Percentiles rank a stretch among this genome's conserved stretches.
phyloP scores from a whole-genome alignment of 352 stramenopile genomes.

The Thraustochytrium striatum region DNA sequence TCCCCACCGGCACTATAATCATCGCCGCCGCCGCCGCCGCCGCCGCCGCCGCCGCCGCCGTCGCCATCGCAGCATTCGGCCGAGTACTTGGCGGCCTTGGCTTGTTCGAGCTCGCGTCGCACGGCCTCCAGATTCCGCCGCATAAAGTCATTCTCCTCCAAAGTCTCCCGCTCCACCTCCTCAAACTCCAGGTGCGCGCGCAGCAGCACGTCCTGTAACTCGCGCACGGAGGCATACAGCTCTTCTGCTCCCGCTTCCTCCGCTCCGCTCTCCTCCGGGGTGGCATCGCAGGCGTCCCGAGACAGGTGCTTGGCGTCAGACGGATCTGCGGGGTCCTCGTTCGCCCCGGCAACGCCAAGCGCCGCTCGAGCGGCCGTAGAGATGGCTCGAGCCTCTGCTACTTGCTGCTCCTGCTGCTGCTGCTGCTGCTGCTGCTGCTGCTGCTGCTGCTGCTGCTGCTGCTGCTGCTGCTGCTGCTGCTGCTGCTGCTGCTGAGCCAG shows the following conservation, averaged over 20 bases:
- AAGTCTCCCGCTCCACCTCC: conserved; percentile 16
- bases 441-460: too few relatives aligned
- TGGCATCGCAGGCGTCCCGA: too few relatives aligned
- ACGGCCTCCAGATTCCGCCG: conserved; percentile 12
- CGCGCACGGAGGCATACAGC: not conserved
- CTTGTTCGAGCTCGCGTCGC: not conserved
- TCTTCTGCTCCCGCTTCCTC: conserved; percentile 1
- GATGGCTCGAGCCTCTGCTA: too few relatives aligned
- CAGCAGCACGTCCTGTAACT: conserved; percentile 15
- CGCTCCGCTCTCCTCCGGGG: too few relatives aligned
- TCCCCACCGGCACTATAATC: not conserved
- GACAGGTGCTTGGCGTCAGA: too few relatives aligned
- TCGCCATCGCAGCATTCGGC: not conserved
- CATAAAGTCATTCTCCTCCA: conserved; percentile 42
- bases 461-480: too few relatives aligned
- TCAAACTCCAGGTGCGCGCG: conserved; percentile 36
- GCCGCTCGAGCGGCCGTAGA: too few relatives aligned
- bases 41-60: not conserved
- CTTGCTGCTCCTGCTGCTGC: too few relatives aligned
- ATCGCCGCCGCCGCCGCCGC: not conserved
- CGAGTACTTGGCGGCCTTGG: not conserved
- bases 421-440: too few relatives aligned
- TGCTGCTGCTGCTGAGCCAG: too few relatives aligned
- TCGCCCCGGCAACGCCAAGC: too few relatives aligned
- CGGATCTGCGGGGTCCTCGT: too few relatives aligned